Evolutionary conservation across 2,329 filamentous ascomycete species (phyloP).

Genomic region (Ascocoryne sarcoides): DNA sequence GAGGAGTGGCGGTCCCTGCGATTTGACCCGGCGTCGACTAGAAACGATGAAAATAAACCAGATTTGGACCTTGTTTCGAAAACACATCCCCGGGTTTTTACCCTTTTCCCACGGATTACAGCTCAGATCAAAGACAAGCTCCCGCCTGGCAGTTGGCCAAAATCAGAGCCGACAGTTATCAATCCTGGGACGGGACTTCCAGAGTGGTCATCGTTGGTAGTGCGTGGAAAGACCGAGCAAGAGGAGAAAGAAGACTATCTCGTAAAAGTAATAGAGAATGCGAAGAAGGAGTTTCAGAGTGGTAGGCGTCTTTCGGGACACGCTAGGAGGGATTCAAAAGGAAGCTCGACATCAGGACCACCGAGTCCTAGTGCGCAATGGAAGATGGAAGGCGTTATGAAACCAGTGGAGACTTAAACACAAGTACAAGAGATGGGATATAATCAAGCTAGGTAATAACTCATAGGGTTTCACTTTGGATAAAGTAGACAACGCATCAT

Average conservation of each 20-base stretch:
- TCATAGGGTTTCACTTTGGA: too few relatives aligned
- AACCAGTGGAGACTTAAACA: too few relatives aligned
- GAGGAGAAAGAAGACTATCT: conserved; percentile 4
- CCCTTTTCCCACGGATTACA: conserved; percentile 10
- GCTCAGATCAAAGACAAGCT: conserved; percentile 2
- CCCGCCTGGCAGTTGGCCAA: conserved; percentile 6
- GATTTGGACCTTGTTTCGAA: conserved; percentile 7
- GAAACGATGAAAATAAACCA: neutral
- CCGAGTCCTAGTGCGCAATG: too few relatives aligned
- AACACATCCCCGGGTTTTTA: conserved; percentile 10
- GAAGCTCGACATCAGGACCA: too few relatives aligned
- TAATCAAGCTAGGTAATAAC: too few relatives aligned
- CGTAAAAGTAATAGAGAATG: conserved; percentile 5
- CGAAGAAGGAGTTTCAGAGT: conserved; percentile 6
- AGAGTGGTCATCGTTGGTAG: conserved; percentile 11
- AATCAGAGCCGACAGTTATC: conserved; percentile 2
- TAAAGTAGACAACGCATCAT: too few relatives aligned
- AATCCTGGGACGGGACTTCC: conserved; percentile 9
- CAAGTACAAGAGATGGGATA: too few relatives aligned
- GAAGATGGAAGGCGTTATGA: too few relatives aligned
- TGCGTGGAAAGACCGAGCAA: conserved; percentile 7
- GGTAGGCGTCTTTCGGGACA: conserved; percentile 1
- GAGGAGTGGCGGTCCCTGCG: too few relatives aligned
- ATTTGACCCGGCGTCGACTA: conserved; percentile 9
- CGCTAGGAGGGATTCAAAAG: conserved; percentile 3